A percentile compares a stretch with the other conserved stretches of the same genome.
These are phyloP conservation scores for Kodamaea sp. DNA, from an alignment of 1,139 yeast species.

Conservation along the genomic window DNA sequence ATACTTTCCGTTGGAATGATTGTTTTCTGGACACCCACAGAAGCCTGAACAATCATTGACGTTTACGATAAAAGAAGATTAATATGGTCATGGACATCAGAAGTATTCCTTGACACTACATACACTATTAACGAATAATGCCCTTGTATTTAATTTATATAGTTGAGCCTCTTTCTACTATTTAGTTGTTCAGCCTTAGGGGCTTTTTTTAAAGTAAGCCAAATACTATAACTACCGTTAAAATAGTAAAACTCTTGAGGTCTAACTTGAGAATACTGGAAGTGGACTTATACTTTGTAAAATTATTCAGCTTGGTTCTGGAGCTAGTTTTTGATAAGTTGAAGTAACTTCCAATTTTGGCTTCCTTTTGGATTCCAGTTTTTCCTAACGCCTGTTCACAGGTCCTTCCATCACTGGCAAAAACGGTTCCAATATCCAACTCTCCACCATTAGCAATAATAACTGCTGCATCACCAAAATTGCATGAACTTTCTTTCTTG, in stretches of 20 bases:
- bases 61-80: too few relatives aligned
- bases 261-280: neutral
- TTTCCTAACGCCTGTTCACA: conserved; percentile 19
- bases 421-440: conserved; percentile 21
- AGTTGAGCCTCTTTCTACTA: too few relatives aligned
- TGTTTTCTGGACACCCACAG: too few relatives aligned
- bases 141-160: too few relatives aligned
- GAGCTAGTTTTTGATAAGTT: neutral
- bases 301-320: neutral
- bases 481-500: conserved; percentile 30
- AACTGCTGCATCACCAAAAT: conserved; percentile 40
- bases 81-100: too few relatives aligned
- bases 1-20: too few relatives aligned
- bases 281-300: neutral
- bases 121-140: conserved; percentile 1
- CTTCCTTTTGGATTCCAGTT: neutral
- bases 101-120: too few relatives aligned
- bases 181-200: too few relatives aligned
- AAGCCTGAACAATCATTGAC: too few relatives aligned
- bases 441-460: conserved; percentile 28
- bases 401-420: conserved; percentile 30
- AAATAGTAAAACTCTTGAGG: too few relatives aligned
- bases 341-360: neutral
- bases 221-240: too few relatives aligned
- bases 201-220: too few relatives aligned